Evolutionary conservation across 1,139 yeast genomes (phyloP).

Genomic region (Hemisphaericaspora subhashii): DNA sequence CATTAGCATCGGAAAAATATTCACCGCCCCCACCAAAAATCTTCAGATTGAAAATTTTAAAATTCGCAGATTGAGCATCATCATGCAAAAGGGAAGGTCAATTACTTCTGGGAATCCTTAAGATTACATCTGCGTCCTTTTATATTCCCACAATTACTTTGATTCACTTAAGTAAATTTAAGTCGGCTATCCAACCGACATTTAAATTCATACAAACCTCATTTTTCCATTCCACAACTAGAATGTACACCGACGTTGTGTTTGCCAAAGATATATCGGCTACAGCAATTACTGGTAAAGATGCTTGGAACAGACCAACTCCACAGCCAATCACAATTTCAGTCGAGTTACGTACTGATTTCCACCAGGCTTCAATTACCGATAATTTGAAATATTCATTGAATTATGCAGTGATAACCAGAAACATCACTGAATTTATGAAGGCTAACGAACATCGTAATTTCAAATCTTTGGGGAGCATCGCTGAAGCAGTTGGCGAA

Average conservation of each 20-base stretch:
- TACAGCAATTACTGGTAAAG: slow-evolving; percentile 68
- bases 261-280: slow-evolving; percentile 59
- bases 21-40: too few relatives aligned
- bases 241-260: slow-evolving; percentile 48
- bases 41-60: too few relatives aligned
- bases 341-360: slow-evolving; percentile 64
- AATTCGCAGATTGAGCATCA: too few relatives aligned
- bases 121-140: background rate
- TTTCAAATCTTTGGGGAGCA: slow-evolving; percentile 52
- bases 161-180: background rate
- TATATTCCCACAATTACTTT: background rate
- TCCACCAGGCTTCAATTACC: slow-evolving; percentile 64
- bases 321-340: slow-evolving; percentile 70
- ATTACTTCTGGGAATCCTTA: too few relatives aligned
- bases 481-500: slow-evolving; percentile 55
- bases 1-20: too few relatives aligned
- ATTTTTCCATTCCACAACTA: slow-evolving; percentile 16
- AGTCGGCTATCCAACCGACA: slow-evolving; percentile 3
- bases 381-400: slow-evolving; percentile 82
- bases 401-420: slow-evolving; percentile 81
- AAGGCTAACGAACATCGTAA: slow-evolving; percentile 44
- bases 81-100: background rate
- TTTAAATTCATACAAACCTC: background rate
- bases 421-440: slow-evolving; percentile 57
- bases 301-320: slow-evolving; percentile 71